Conservation (phyloP, 495 filamentous ascomycete species). For the Halenospora varia region DNA sequence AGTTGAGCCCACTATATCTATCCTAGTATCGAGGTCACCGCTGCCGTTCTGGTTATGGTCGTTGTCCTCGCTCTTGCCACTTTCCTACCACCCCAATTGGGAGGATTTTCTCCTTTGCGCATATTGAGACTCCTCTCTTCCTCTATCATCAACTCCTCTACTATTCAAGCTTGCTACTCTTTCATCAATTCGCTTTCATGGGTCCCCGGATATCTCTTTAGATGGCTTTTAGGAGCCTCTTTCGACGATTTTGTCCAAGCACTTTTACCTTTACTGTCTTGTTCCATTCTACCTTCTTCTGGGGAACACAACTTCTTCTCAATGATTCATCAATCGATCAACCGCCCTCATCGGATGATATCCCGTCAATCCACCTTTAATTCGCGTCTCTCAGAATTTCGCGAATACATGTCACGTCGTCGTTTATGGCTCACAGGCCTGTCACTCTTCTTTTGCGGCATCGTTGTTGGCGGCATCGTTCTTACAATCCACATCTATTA, state of each 20-base stretch:
- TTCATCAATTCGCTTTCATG: background rate
- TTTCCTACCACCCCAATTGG: background rate
- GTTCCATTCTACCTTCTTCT: background rate
- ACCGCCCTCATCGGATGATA: background rate
- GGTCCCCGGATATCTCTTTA: background rate
- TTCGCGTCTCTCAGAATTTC: conserved; percentile 2
- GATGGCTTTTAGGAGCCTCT: conserved; percentile 9
- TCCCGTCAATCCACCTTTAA: conserved; percentile 6
- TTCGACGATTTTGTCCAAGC: conserved; percentile 3
- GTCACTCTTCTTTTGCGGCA: background rate
- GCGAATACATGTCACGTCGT: conserved; percentile 1
- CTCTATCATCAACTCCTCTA: background rate
- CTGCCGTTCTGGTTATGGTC: background rate
- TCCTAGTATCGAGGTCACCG: background rate
- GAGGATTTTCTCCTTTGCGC: background rate
- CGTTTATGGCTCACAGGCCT: conserved; percentile 1
- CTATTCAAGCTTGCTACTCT: background rate
- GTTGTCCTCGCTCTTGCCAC: background rate
- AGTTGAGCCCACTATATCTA: too few species aligned
- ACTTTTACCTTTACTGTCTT: conserved; percentile 1
- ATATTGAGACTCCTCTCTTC: background rate
- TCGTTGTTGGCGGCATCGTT: conserved; percentile 11
- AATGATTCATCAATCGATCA: conserved; percentile 14
- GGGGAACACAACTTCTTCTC: background rate
- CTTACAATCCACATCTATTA: conserved; percentile 14